Evolutionary conservation across 257 asterid species (phyloP), one percentile per base, ranked within the genome.

Genomic region (Verbascum thapsus): DNA sequence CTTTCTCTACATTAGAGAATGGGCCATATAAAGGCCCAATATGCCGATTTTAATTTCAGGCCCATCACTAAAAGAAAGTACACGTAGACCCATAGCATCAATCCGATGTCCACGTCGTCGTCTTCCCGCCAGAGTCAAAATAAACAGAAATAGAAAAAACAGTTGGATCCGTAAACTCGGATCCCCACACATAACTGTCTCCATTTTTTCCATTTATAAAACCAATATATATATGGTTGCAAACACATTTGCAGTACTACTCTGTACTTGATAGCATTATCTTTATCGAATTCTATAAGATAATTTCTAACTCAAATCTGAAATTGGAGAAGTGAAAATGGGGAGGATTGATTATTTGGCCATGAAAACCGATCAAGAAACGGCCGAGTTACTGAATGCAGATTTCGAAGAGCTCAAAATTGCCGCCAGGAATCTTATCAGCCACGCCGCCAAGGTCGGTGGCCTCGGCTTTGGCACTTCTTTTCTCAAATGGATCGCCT

Each of bases 401-500:
- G 99, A 92, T 62, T 72, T 87, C 7, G 66, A 72, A 34, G 96
- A 92, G 56, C 80, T 92, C 30, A 89, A 82, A 61, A 20, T 67
- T 56, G 97, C 91, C 44, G 95, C 94, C 55, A 70, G 61, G 67
- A 85, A 79, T 15, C 88, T 92, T 37, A 50, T 89, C 23, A 52
- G 50, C 55, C 95, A 87, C 69, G 87, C 90, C 61, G 22, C 88
- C 64, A 66, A 16, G 6, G 58, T 85, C 58, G 86, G 90, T 0
- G 89, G 80, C 68, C 45, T 64, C 10, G 91, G 82, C 17, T 76
- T 87, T 37, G 97, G 95, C 73, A 73, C 91, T 44, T 80, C 88
- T 52, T 76, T 92, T 66, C 87, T 92, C 80, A 72, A 69, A 87
- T 92, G 97, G 99, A 71, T 89, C 11, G 83, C 96, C 50, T 89